Base-by-base conservation (phyloP, 805 yeast species). In the Nakazawaea laoshanensis region DNA sequence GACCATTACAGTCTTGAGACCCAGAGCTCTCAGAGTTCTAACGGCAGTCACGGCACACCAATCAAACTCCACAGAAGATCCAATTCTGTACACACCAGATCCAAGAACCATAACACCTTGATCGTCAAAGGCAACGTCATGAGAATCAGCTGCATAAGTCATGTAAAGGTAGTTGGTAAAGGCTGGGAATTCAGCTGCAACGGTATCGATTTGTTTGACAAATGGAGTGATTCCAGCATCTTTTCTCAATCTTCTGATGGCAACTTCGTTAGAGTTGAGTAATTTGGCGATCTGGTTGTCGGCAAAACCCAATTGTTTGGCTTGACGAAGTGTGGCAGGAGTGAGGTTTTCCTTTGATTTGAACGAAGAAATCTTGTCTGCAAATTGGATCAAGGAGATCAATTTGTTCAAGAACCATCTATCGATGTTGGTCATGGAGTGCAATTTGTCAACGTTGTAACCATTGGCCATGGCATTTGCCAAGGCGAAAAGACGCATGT, bases 21-120 rank as follows among this genome's bases (percentile, higher is more conserved):
- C 86, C 55, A 76, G 73, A 46, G 81, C 81, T 50, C 98, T 77
- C 53, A 89, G 69, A 25, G 97, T 86, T 63, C 97, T 77, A 43
- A 87, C 92, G 29, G 97, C 92, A 44, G 95, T 75, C 38, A 89
- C 98, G 29, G 97, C 97, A 76, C 98, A 89, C 96, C 97, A 89
- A 65, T 89, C 98, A 55, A 89, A 89, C 63, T 89, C 98, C 41
- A 89, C 98, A 19, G 97, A 89, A 5, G 97, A 92, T 49, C 98
- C 98, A 55, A 89, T 89, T 66, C 98, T 78, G 72, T 89, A 89
- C 28, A 92, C 98, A 71, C 98, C 98, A 4, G 96, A 87, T 45
- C 97, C 97, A 39, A 89, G 68, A 27, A 89, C 98, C 83, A 89
- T 84, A 32, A 83, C 80, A 57, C 96, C 96, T 43, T 87, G 77